phyloP scores from a whole-genome alignment of 352 stramenopile genomes.

The Phytopythium montanum region DNA sequence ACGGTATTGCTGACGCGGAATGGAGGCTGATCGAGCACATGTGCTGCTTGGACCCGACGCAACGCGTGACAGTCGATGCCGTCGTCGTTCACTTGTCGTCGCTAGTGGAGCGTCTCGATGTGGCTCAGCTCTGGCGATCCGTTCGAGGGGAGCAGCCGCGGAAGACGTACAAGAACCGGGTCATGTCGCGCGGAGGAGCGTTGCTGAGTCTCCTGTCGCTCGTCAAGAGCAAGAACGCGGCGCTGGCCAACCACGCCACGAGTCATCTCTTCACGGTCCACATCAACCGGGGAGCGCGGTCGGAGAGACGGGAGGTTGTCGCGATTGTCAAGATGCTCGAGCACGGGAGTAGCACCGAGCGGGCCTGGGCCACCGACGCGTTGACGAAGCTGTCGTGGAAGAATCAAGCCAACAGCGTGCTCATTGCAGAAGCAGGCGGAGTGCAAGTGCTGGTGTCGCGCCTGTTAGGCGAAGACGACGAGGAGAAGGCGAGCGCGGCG shows the following conservation, averaged over 20 bases:
- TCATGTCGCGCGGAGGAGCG: neutral
- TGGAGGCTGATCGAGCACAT: too few relatives aligned
- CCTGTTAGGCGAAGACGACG: neutral
- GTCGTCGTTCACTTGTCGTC: slow-evolving; percentile 11
- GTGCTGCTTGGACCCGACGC: slow-evolving; percentile 17
- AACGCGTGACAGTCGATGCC: slow-evolving; percentile 15
- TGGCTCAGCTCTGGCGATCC: neutral
- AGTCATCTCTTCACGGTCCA: neutral
- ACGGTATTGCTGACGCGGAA: too few relatives aligned
- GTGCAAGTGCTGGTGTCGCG: neutral
- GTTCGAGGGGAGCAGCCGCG: neutral
- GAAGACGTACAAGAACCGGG: neutral
- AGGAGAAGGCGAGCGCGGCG: neutral
- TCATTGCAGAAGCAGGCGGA: neutral
- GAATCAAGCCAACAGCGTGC: neutral
- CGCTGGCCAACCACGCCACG: neutral
- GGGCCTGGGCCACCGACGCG: neutral
- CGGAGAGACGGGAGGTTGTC: neutral
- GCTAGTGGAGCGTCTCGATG: neutral
- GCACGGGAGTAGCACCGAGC: neutral
- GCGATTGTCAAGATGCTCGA: neutral
- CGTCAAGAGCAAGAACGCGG: neutral
- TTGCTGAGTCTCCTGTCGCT: neutral
- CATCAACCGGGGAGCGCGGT: neutral
- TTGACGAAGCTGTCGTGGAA: neutral